phyloP scores from a whole-genome alignment of 2,329 filamentous ascomycete species.

The Furcasterigmium furcatum region DNA sequence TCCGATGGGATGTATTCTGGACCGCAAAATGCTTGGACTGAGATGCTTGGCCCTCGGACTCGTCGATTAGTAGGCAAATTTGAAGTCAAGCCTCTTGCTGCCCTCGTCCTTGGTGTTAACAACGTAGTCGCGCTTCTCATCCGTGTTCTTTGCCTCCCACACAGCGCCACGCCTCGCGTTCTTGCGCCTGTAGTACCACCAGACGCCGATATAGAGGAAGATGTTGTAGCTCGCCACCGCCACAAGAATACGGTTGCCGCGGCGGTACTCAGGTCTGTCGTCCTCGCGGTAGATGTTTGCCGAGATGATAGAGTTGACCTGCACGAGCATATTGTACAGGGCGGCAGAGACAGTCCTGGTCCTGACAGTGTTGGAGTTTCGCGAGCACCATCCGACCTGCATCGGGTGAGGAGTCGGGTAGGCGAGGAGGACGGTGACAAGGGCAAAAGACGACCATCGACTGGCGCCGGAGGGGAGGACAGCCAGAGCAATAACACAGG shows the following conservation, averaged over 20 bases:
- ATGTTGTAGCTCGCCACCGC: slow-evolving; percentile 34
- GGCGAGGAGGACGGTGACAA: slow-evolving; percentile 29
- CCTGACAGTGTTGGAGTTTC: slow-evolving; percentile 59
- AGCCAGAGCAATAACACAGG: slow-evolving; percentile 44
- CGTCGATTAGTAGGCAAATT: slow-evolving; percentile 25
- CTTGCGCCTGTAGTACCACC: slow-evolving; percentile 24
- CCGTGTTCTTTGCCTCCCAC: slow-evolving; percentile 23
- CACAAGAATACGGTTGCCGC: slow-evolving; percentile 36
- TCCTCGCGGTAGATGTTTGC: slow-evolving; percentile 39
- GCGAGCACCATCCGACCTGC: slow-evolving; percentile 53
- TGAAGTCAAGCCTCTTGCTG: slow-evolving; percentile 30
- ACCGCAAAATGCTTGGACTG: too few species aligned
- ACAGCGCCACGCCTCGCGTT: slow-evolving; percentile 20
- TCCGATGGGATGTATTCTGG: too few species aligned
- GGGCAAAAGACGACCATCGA: slow-evolving; percentile 28
- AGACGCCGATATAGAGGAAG: slow-evolving; percentile 20
- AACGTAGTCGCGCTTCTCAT: slow-evolving; percentile 32
- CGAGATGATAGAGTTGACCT: slow-evolving; percentile 21
- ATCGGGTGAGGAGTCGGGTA: slow-evolving; percentile 43
- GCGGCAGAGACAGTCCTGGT: slow-evolving; percentile 59
- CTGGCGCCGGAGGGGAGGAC: slow-evolving; percentile 7
- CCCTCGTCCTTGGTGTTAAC: slow-evolving; percentile 36
- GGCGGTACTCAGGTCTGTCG: slow-evolving; percentile 30
- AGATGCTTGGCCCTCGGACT: too few species aligned
- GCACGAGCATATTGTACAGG: slow-evolving; percentile 43